These are phyloP conservation scores for Metschnikowia cerradonensis DNA, from an alignment of 805 yeast species.

Conservation along the genomic window DNA sequence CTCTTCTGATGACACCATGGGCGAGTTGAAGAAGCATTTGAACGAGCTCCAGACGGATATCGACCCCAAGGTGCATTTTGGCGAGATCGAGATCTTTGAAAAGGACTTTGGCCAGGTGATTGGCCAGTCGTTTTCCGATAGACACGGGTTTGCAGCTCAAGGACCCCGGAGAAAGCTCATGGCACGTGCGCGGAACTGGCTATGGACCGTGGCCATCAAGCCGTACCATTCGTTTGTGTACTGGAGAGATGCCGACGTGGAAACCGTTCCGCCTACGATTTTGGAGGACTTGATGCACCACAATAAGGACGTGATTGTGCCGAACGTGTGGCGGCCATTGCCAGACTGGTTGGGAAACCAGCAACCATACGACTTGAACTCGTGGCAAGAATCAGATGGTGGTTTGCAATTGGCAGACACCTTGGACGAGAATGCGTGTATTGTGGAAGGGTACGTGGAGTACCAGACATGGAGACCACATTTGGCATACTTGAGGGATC, in stretches of 20 bases:
- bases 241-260: constrained; percentile 99
- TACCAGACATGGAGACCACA: constrained; percentile 98
- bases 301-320: constrained; percentile 87
- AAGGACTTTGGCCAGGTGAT: constrained; percentile 91
- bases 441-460: constrained; percentile 96
- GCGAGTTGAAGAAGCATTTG: constrained; percentile 54
- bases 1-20: constrained; percentile 84
- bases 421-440: constrained; percentile 89
- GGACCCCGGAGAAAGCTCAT: constrained; percentile 91
- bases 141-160: constrained; percentile 95
- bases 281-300: constrained; percentile 92
- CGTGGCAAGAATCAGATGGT: constrained; percentile 84
- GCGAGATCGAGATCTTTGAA: constrained; percentile 81
- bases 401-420: constrained; percentile 71
- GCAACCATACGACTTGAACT: constrained; percentile 80
- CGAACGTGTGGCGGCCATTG: constrained; percentile 88
- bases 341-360: constrained; percentile 84
- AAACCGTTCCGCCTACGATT: constrained; percentile 77
- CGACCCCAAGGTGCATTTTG: constrained; percentile 62
- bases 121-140: constrained; percentile 88
- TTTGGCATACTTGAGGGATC: constrained; percentile 89
- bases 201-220: constrained; percentile 76
- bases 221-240: constrained; percentile 95
- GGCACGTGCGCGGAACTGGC: constrained; percentile 96
- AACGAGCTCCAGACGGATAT: constrained; percentile 61